Evolutionary conservation across 805 yeast genomes (phyloP), one percentile per base, ranked within the genome.

Genomic region (Saturnispora serradocipensis): DNA sequence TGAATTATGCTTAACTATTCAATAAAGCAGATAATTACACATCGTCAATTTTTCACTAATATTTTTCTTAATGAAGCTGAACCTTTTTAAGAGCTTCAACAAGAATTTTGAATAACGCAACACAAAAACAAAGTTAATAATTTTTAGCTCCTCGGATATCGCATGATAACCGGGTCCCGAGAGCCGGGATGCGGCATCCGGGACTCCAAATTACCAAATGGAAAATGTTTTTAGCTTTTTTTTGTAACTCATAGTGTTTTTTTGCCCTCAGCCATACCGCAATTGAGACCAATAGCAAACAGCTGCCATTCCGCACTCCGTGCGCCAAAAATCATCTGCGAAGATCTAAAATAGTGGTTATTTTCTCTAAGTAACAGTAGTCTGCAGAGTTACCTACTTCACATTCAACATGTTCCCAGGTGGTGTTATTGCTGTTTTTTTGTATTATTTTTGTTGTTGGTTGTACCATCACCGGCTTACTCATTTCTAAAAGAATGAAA

Each of bases 371-470:
- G 4, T 34, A 4, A 6, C 16, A 34, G 2, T 34, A 15, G 13
- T 15, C 8, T 34, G 3, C 3, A 10, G 15, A 15, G 2, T 4
- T 15, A 13, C 10, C 4, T 34, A 25, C 28, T 25, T 8, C 9
- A 2, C 9, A 25, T 36, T 36, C 18, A 66, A 63, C 67, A 78
- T 78, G 84, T 71, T 78, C 55, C 84, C 84, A 72, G 71, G 81
- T 56, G 84, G 84, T 73, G 84, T 78, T 73, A 78, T 78, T 70
- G 72, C 78, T 64, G 84, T 78, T 60, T 78, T 78, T 78, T 71
- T 66, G 69, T 58, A 73, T 78, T 65, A 58, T 78, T 56, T 77
- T 77, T 71, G 76, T 76, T 54, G 67, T 69, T 57, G 70, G 66
- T 60, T 61, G 60, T 59, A 58, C 63, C 43, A 61, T 68, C 53